Conservation (phyloP, 257 asterid species). For the Jasminum sambac region DNA sequence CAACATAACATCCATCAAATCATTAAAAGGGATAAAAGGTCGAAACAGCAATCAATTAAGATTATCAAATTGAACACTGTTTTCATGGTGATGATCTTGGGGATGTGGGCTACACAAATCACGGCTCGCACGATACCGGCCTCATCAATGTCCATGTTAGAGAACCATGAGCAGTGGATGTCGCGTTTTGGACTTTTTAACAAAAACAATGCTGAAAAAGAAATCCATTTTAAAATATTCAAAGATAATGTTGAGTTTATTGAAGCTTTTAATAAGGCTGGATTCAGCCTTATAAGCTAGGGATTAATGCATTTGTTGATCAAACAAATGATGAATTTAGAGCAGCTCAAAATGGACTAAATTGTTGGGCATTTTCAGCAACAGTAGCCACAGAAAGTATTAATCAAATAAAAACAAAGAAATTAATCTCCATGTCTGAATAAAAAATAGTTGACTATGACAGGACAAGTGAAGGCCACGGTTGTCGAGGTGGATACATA, state of each 20-base stretch:
- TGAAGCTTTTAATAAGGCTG: constrained; percentile 17
- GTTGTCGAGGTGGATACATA: constrained; percentile 37
- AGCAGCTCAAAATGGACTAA: constrained; percentile 20
- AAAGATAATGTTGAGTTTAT: constrained; percentile 24
- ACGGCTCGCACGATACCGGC: constrained; percentile 15
- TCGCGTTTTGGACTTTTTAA: not conserved
- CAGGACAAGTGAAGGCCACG: constrained; percentile 33
- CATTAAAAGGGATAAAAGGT: not conserved
- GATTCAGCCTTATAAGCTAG: constrained; percentile 21
- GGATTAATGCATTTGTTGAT: constrained; percentile 30
- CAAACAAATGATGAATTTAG: constrained; percentile 26
- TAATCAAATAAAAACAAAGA: constrained; percentile 21
- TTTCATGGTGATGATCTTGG: constrained; percentile 16
- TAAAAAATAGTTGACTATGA: constrained; percentile 43
- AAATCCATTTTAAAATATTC: constrained; percentile 19
- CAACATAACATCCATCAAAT: not conserved
- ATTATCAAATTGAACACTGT: constrained; percentile 16
- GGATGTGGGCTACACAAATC: constrained; percentile 12
- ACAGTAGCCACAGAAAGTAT: constrained; percentile 36
- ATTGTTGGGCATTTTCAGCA: constrained; percentile 43
- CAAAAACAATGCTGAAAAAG: constrained; percentile 9
- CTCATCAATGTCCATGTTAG: constrained; percentile 16
- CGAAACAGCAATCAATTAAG: not conserved
- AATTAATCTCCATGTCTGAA: constrained; percentile 32
- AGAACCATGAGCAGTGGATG: constrained; percentile 33